Evolutionary conservation across 1,284 basidiomycete species (phyloP), one percentile per base, ranked within the genome.

Genomic region (Ustilago hordei): DNA sequence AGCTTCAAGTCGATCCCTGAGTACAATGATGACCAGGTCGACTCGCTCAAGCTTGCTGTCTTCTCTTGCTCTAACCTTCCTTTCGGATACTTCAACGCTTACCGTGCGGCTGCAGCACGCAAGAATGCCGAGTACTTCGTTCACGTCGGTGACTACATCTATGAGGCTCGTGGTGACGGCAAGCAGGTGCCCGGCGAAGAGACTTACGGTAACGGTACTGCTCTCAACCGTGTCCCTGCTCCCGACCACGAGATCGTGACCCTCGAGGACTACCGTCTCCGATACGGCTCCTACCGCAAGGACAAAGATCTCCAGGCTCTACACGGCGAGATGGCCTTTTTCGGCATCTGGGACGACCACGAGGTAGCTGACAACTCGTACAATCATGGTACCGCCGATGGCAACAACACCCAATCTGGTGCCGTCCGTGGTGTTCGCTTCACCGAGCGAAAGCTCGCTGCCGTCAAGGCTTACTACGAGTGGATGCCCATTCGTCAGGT

Each of bases 401-500:
- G 90, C 12, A 92, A 91, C 81, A 89, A 92, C 84, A 90, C 90
- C 0, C 69, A 87, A 13, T 79, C 85, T 1, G 90, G 90, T 15
- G 73, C 57, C 56, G 75, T 66, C n/a, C 64, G 69, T 2, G 79
- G 78, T 13, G 66, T 75, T 13, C 62, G 72, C 36, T 91, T 91
- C 86, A 90, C 90, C 5, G 90, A 91, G 78, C 86, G 91, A 50
- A 91, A 91, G 84, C 84, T 90, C 1, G 90, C 90, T 47, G 91
- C 90, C 4, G 89, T 91, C 36, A 88, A 88, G 35, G 91, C 91
- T 0, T 92, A 91, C 82, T 90, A 91, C 79, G 90, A 91, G 78
- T 91, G 91, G 91, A 89, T 92, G 87, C 91, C 91, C 15, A 90
- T 92, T 67, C 88, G 90, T 8, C 90, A 91, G 81, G 90, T 91